Evolutionary conservation across 257 asterid species (phyloP), one percentile per base, ranked within the genome.

Genomic region (Paulownia fortunei): DNA sequence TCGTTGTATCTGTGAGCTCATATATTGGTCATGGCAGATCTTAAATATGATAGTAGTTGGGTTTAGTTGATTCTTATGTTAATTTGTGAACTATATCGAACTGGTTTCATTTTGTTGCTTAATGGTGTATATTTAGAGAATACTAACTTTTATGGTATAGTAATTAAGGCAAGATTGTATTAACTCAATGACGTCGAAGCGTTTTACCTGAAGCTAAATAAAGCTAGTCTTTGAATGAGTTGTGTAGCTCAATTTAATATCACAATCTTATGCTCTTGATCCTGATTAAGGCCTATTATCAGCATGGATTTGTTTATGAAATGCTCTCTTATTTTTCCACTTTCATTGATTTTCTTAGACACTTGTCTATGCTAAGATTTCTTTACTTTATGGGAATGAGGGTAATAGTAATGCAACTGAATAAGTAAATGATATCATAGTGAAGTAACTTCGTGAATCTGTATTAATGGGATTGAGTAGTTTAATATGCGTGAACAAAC

Each of bases 11-110:
- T 70, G 2, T 37, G 77, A 72, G 67, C 51, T 72, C 39, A 54
- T 9, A 39, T 39, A 41, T 19, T 66, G 11, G 42, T 54, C 4
- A 39, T 26, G 18, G 49, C 63, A 44, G 74, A 71, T 79, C 78
- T 62, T 5, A 23, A 34, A 36, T 59, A 6, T 56, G 66, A 18
- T 26, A 71, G 13, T 58, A 18, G 49, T 13, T 62, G 64, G 13
- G n/a, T n/a, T 37, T n/a, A 30, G 6, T 41, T 46, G 4, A 56
- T 64, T 41, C 32, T 12, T 44, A 16, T 68, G 69, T 56, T 64
- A 36, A 66, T 41, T 44, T n/a, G 52, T 24, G 66, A 60, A 62
- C 39, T 30, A 0, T 56, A 36, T 59, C 7, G 74, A 71, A 7
- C 54, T 79, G 39, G 16, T 16, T 30, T 51, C 5, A 30, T 23